Percentiles rank a stretch among this genome's conserved stretches.
phyloP scores from a whole-genome alignment of 2,329 filamentous ascomycete species.

The Pestalotiopsis sp. region DNA sequence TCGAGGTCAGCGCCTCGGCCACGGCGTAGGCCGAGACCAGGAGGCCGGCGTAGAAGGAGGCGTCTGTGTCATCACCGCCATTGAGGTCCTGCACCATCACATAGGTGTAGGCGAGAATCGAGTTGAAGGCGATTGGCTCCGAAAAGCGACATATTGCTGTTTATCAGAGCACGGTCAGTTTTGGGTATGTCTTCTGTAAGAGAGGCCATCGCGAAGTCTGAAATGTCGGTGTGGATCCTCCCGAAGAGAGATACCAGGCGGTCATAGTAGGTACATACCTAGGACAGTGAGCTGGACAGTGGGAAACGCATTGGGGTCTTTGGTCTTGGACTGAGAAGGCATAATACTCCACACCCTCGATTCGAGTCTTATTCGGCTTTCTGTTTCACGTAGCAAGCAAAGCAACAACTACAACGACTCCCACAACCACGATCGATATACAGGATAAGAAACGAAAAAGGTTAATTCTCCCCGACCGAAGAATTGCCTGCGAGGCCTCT shows the following conservation, averaged over 20 bases:
- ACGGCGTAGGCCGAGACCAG: conserved; percentile 45
- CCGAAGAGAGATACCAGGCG: background rate
- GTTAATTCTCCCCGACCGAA: background rate
- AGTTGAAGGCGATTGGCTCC: conserved; percentile 47
- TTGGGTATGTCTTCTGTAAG: background rate
- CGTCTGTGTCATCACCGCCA: conserved; percentile 36
- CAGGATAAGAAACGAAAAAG: background rate
- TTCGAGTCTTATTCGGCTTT: background rate
- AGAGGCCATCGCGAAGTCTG: background rate
- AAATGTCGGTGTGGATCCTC: background rate
- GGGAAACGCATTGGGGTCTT: conserved; percentile 8
- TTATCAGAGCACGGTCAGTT: conserved; percentile 6
- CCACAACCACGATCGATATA: background rate
- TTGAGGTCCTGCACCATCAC: conserved; percentile 42
- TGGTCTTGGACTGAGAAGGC: background rate
- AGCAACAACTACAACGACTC: background rate
- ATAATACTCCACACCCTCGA: background rate
- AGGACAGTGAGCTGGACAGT: conserved; percentile 6
- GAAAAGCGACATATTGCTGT: conserved; percentile 46
- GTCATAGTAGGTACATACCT: background rate
- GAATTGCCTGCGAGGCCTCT: background rate
- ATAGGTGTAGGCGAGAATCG: conserved; percentile 45
- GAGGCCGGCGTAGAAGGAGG: conserved; percentile 52
- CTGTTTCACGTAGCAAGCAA: background rate
- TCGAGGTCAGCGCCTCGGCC: conserved; percentile 42